Conservation (phyloP, 495 filamentous ascomycete genomes). For the Monascus purpureus region DNA sequence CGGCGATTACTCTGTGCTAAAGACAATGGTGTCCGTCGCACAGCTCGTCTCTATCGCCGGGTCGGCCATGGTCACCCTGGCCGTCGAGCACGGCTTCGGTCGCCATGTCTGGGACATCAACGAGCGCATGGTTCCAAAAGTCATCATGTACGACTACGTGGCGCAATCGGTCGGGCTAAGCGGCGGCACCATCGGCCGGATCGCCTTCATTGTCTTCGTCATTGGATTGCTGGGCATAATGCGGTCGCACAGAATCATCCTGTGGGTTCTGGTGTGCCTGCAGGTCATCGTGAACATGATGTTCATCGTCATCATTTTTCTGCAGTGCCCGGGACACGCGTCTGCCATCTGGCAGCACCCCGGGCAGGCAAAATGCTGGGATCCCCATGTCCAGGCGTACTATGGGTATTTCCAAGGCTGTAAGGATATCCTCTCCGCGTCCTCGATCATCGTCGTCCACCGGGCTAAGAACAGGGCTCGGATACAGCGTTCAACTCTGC, state of each 20-base stretch:
- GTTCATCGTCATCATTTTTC: constrained; percentile 23
- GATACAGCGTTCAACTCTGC: constrained; percentile 30
- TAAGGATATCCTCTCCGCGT: too few relatives aligned
- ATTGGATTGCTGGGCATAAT: constrained; percentile 21
- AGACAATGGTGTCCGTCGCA: too few relatives aligned
- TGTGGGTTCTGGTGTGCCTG: constrained; percentile 19
- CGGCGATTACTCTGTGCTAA: too few relatives aligned
- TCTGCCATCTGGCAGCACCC: constrained; percentile 24
- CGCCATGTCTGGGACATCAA: background rate
- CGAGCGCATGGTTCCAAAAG: background rate
- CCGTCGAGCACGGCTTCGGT: background rate
- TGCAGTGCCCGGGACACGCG: constrained; percentile 21
- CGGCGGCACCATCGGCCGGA: constrained; percentile 9
- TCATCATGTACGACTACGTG: background rate
- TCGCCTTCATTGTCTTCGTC: constrained; percentile 29
- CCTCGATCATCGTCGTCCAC: too few relatives aligned
- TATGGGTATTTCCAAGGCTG: constrained; percentile 26
- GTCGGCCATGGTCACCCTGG: background rate
- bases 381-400: constrained; percentile 18
- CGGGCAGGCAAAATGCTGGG: constrained; percentile 19
- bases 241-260: constrained; percentile 10
- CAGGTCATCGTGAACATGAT: constrained; percentile 14
- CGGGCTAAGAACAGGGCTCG: too few relatives aligned
- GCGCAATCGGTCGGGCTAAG: background rate
- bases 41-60: background rate